A percentile compares a stretch with the other conserved stretches of the same genome.
phyloP scores from a whole-genome alignment of 345 rosid species.

The Brassica cretica region DNA sequence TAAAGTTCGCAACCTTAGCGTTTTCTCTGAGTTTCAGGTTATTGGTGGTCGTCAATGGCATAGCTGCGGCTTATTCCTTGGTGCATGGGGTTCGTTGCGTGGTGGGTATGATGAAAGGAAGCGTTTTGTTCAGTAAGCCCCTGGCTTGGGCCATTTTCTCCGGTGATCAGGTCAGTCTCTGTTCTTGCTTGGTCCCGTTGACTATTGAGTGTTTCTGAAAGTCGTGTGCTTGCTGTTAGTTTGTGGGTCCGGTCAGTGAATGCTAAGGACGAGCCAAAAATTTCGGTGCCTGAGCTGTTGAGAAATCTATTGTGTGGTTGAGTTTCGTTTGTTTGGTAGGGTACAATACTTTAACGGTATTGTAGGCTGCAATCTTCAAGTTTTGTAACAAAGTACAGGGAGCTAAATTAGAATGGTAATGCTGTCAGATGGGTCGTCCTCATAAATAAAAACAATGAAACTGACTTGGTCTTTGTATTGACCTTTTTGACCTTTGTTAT shows the following conservation, averaged over 20 bases:
- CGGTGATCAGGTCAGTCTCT: constrained; percentile 77
- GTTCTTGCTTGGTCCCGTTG: constrained; percentile 7
- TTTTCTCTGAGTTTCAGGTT: constrained; percentile 49
- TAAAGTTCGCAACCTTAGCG: constrained; percentile 1
- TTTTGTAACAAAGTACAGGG: background rate
- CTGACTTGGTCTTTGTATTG: constrained; percentile 3
- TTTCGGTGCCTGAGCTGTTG: background rate
- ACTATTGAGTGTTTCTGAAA: background rate
- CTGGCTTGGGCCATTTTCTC: constrained; percentile 89
- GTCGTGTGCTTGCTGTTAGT: background rate
- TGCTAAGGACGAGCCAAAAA: background rate
- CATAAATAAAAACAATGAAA: background rate
- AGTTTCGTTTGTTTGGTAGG: constrained; percentile 18
- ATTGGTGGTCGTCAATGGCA: constrained; percentile 70
- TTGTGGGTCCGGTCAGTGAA: constrained; percentile 3
- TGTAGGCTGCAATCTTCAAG: no score
- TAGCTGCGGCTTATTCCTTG: constrained; percentile 77
- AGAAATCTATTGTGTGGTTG: background rate
- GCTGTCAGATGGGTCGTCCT: background rate
- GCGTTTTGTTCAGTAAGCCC: constrained; percentile 67
- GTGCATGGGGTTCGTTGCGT: constrained; percentile 72
- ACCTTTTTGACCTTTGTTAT: constrained; percentile 6
- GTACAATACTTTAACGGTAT: background rate
- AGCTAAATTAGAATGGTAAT: background rate
- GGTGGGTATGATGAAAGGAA: constrained; percentile 65